Evolutionary conservation across 2,329 filamentous ascomycete genomes (phyloP), one percentile per base, ranked within the genome.

Genomic region (Cladosporium sp.): DNA sequence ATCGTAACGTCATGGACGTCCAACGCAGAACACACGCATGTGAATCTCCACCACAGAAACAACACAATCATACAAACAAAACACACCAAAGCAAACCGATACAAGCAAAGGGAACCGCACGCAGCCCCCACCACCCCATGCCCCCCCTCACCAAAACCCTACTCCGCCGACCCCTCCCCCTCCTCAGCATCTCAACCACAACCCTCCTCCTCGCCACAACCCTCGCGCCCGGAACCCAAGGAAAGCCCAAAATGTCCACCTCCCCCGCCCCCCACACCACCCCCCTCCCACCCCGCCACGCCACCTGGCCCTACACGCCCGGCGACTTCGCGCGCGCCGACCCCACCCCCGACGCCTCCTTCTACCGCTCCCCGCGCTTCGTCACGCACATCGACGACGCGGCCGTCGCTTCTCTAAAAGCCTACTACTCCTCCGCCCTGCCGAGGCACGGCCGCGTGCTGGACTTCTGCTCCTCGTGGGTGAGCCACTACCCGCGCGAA

Each of bases 361-460:
- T 75, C 60, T 75, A 74, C 61, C 59, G 57, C 28, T 58, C 67
- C 14, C 73, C 77, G 1, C 70, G 76, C 13, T 76, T 78, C 56
- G 76, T 79, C 1, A 77, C 77, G 9, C 77, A 80, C 54, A 79
- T 80, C 58, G 77, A 79, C 57, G 74, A 77, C 40, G 66, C 70
- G 4, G 75, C 76, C 0, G 77, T 79, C 46, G 60, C 62, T 3
- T 64, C 68, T 0, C 60, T 80, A 2, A 65, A 68, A 19, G 55
- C 61, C 2, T 80, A 80, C 63, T 80, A 79, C 60, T 63, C 63
- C n/a, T 56, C 58, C 0, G 66, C 66, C 1, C 63, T 80, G 3
- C 75, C 76, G 0, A 55, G 55, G 3, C 63, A 61, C 43, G 72
- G 75, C 1, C 63, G 60, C 1, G 70, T 79, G 0, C 56, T 80